Percentiles rank a stretch among this genome's conserved stretches.
Evolutionary conservation across 108 stramenopile species (phyloP).

Genomic region (Fragilariopsis cylindrus): DNA sequence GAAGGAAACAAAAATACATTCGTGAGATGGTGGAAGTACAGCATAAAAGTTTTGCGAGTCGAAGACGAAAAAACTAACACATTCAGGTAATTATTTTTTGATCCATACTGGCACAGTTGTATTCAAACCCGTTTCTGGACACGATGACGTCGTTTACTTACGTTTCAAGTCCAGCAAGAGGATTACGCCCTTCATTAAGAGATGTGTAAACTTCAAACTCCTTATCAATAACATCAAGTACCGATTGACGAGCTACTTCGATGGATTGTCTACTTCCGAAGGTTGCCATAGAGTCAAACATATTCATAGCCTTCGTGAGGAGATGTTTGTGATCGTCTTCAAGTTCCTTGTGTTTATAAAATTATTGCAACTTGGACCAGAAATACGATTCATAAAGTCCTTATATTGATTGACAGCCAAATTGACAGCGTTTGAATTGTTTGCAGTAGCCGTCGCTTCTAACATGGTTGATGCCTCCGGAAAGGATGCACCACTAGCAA

Average conservation of each 20-base stretch:
- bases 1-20: conserved; percentile 1
- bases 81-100: neutral
- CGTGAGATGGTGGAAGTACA: conserved; percentile 1
- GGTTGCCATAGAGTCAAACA: conserved; percentile 91
- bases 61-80: neutral
- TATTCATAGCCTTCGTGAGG: conserved; percentile 47
- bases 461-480: conserved; percentile 96
- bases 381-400: conserved; percentile 84
- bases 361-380: conserved; percentile 74
- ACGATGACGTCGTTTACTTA: conserved; percentile 59
- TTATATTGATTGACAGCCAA: conserved; percentile 81
- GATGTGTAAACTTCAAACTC: conserved; percentile 71
- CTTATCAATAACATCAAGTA: conserved; percentile 66
- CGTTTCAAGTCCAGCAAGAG: conserved; percentile 85
- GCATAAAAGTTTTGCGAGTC: neutral
- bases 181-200: conserved; percentile 89
- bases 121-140: conserved; percentile 16
- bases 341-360: conserved; percentile 82
- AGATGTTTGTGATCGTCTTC: conserved; percentile 60
- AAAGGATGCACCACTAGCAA: conserved; percentile 88
- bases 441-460: conserved; percentile 94
- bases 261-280: conserved; percentile 88
- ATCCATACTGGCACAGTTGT: too few relatives aligned
- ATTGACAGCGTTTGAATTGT: conserved; percentile 89
- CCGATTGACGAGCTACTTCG: conserved; percentile 55